Conservation (phyloP, 1,284 basidiomycete genomes). For the Cryptococcus neoformans region DNA sequence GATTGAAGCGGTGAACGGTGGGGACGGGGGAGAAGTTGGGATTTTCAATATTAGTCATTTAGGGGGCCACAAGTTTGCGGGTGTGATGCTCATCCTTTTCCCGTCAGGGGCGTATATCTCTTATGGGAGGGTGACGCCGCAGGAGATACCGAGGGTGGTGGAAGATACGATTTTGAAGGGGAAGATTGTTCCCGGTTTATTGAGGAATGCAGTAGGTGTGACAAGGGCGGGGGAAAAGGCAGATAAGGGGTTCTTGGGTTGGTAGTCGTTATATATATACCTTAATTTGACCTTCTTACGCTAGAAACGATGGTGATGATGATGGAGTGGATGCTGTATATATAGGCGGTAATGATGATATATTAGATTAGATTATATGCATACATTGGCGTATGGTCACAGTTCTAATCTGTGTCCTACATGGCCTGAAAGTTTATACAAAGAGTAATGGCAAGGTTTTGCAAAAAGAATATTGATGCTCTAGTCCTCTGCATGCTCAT, state of each 20-base stretch:
- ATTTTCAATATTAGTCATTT: constrained; percentile 83
- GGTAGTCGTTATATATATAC: constrained; percentile 16
- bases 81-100: constrained; percentile 85
- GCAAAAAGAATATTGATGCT: not conserved
- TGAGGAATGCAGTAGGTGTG: constrained; percentile 78
- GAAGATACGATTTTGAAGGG: constrained; percentile 80
- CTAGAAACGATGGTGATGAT: not conserved
- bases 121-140: constrained; percentile 90
- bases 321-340: no score
- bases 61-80: constrained; percentile 86
- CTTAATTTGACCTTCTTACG: not conserved
- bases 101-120: constrained; percentile 79
- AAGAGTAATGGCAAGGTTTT: not conserved
- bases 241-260: constrained; percentile 26
- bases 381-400: no score
- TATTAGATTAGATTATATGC: no score
- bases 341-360: no score
- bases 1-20: constrained; percentile 49
- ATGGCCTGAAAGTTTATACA: no score
- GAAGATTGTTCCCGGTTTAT: constrained; percentile 71
- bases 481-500: not conserved
- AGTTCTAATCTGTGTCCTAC: no score
- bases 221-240: constrained; percentile 15
- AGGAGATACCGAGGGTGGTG: constrained; percentile 82
- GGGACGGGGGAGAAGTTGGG: constrained; percentile 58